A percentile compares a stretch with the other conserved stretches of the same genome.
These are phyloP conservation scores for Penicillium sp. DNA, from an alignment of 2,329 filamentous ascomycete genomes.

Conservation along the genomic window DNA sequence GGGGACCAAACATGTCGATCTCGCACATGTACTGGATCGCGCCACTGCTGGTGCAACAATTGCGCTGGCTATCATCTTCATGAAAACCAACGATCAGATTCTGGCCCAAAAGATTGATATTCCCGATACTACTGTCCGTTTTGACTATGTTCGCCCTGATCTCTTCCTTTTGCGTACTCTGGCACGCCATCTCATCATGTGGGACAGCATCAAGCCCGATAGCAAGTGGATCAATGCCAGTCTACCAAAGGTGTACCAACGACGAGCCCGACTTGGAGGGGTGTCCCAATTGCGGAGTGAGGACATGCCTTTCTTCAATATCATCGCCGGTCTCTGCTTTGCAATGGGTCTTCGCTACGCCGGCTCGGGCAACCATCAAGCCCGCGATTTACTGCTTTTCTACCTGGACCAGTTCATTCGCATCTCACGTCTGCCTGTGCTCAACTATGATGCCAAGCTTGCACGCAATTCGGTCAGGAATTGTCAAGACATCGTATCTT, in stretches of 20 bases:
- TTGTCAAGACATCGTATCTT: constrained; percentile 84
- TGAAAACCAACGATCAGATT: constrained; percentile 90
- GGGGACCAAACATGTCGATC: constrained; percentile 84
- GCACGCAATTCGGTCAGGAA: constrained; percentile 82
- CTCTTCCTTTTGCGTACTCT: constrained; percentile 87
- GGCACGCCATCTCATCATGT: constrained; percentile 88
- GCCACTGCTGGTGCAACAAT: constrained; percentile 92
- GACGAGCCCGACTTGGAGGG: constrained; percentile 62
- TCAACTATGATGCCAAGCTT: constrained; percentile 80
- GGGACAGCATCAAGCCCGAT: constrained; percentile 77
- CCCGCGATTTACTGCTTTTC: constrained; percentile 78
- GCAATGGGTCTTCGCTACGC: constrained; percentile 73
- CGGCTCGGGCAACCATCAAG: constrained; percentile 69
- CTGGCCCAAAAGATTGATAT: constrained; percentile 92
- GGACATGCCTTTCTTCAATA: constrained; percentile 91
- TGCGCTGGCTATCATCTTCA: constrained; percentile 87
- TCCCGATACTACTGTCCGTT: constrained; percentile 85
- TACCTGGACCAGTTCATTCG: constrained; percentile 87
- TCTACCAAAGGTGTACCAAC: constrained; percentile 71
- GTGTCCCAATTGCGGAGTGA: constrained; percentile 71
- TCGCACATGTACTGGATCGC: constrained; percentile 90
- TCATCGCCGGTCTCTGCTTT: constrained; percentile 86
- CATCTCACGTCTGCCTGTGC: constrained; percentile 66
- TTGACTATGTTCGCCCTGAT: constrained; percentile 93
- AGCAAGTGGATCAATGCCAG: constrained; percentile 75